Evolutionary conservation across 2,329 filamentous ascomycete genomes (phyloP).

Genomic region (Phialophora tarda): DNA sequence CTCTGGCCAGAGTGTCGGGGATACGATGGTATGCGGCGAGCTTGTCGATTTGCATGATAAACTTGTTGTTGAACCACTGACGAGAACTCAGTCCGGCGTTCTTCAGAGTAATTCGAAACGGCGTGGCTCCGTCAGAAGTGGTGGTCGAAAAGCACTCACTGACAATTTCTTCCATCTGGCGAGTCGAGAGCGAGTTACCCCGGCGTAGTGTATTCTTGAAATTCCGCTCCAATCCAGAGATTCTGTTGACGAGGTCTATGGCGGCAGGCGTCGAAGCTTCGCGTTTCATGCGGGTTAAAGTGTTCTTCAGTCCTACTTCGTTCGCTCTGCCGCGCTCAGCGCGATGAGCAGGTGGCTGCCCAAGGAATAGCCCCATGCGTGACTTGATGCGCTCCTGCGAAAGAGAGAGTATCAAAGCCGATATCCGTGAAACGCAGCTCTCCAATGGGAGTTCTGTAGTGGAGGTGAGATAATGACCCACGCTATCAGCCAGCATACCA

Average conservation of each 20-base stretch:
- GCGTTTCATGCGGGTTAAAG: conserved; percentile 17
- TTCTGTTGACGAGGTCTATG: background rate
- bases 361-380: conserved; percentile 18
- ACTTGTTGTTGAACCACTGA: conserved; percentile 28
- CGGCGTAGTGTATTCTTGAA: conserved; percentile 9
- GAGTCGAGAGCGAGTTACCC: background rate
- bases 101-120: conserved; percentile 15
- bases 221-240: conserved; percentile 4
- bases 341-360: conserved; percentile 1
- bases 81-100: conserved; percentile 15
- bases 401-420: conserved; percentile 14
- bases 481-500: background rate
- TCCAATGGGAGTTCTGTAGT: conserved; percentile 5
- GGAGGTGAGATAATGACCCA: background rate
- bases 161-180: background rate
- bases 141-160: conserved; percentile 22
- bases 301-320: background rate
- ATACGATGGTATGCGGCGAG: conserved; percentile 34
- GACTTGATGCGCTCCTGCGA: conserved; percentile 17
- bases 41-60: conserved; percentile 35
- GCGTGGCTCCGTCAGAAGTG: conserved; percentile 16
- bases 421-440: conserved; percentile 16
- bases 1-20: conserved; percentile 16
- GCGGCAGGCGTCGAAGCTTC: conserved; percentile 3
- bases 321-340: no score